phyloP scores from a whole-genome alignment of 2,329 filamentous ascomycete species.

The Chaetomium strumarium region DNA sequence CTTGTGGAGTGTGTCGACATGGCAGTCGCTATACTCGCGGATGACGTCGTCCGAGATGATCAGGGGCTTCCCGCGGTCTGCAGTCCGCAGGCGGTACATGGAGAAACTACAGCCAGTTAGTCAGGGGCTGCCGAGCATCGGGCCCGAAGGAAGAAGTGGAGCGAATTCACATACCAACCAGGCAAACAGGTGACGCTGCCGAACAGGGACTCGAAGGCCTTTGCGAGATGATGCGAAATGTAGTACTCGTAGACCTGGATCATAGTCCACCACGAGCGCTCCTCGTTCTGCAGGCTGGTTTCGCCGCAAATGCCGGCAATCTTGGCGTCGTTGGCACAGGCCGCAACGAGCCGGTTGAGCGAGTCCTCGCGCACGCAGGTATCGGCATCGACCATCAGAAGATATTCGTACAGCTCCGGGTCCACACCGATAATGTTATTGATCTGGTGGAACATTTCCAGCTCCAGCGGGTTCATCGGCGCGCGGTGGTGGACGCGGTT shows the following conservation, averaged over 20 bases:
- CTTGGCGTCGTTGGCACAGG: constrained; percentile 85
- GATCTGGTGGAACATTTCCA: constrained; percentile 98
- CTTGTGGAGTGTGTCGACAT: constrained; percentile 96
- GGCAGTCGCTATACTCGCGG: constrained; percentile 81
- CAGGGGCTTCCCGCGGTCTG: constrained; percentile 89
- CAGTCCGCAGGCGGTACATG: constrained; percentile 95
- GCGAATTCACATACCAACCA: constrained; percentile 52
- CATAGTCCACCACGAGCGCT: constrained; percentile 92
- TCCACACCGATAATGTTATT: constrained; percentile 98
- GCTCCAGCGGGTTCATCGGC: constrained; percentile 89
- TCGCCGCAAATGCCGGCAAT: constrained; percentile 95
- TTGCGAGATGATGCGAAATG: constrained; percentile 94
- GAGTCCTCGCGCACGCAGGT: constrained; percentile 88
- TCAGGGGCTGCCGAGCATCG: too few relatives aligned
- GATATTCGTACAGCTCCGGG: constrained; percentile 95
- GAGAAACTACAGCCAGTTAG: constrained; percentile 54
- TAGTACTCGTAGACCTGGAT: constrained; percentile 99
- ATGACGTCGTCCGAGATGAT: constrained; percentile 93
- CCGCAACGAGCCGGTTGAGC: constrained; percentile 82
- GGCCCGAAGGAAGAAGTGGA: too few relatives aligned
- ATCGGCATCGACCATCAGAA: constrained; percentile 95
- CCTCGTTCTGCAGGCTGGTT: constrained; percentile 87
- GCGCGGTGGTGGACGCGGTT: constrained; percentile 98
- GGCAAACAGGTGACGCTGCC: constrained; percentile 96
- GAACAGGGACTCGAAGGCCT: constrained; percentile 96